Evolutionary conservation across 2,329 filamentous ascomycete genomes (phyloP), one percentile per base, ranked within the genome.

Genomic region (Acephala macrosclerotiorum): DNA sequence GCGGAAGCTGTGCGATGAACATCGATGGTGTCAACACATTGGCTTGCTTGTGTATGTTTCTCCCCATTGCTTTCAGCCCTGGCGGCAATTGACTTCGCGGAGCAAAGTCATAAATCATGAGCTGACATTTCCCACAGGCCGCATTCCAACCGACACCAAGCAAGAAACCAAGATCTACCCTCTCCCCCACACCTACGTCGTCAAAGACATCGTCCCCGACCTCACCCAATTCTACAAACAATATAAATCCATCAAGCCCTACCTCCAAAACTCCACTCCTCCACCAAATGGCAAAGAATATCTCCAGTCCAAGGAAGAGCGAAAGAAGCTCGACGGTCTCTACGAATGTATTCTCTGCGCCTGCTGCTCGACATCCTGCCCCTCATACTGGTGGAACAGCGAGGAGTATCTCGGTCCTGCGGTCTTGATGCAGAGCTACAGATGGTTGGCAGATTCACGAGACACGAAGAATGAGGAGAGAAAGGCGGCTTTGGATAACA

Each of bases 371-470:
- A 99, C 96, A 25, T 97, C 95, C 56, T 99, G 96, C 87, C 96
- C 96, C n/a, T 97, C 94, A 20, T 99, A 99, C 87, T 99, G 96
- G 96, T 99, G 96, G 96, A 99, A 99, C 86, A 90, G 91, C 74
- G 94, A 98, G 83, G 94, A 98, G 82, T 99, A 99, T 84, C 92
- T 99, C 59, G 96, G 96, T 70, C 96, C 96, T 66, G 96, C 96
- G 72, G 93, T 99, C 68, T 91, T 99, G 61, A 89, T 99, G 72
- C 96, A 99, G 84, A 97, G 94, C 9, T 99, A 98, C 89, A 90
- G 95, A 78, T 99, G 96, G 96, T 86, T 99, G 72, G 91, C 90
- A 77, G 96, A 99, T 80, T 96, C 93, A 51, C 91, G 96, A 81
- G 96, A 99, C 79, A 91, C 97, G 88, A 89, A 88, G 80, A 96